These are phyloP conservation scores for Casaregolazyma suthepensis DNA, from an alignment of 1,139 yeast species.

Conservation along the genomic window DNA sequence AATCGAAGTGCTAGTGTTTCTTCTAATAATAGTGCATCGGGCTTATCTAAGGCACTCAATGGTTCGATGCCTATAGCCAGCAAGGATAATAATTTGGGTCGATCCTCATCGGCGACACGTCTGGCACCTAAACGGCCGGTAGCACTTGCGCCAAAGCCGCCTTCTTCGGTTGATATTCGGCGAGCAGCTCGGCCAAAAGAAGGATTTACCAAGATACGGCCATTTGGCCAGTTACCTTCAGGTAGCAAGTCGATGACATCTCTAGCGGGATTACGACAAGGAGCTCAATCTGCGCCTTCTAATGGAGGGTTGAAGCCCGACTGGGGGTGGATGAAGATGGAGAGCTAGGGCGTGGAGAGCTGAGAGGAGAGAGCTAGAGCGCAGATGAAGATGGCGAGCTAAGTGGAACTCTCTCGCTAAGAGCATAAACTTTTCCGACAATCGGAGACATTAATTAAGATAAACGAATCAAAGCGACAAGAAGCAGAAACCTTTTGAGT, in stretches of 20 bases:
- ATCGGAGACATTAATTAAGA: not conserved
- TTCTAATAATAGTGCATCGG: constrained; percentile 4
- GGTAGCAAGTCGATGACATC: not conserved
- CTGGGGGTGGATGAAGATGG: constrained; percentile 30
- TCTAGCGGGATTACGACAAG: not conserved
- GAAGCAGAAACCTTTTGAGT: not conserved
- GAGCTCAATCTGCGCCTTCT: not conserved
- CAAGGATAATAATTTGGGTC: not conserved
- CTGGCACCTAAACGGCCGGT: constrained; percentile 25
- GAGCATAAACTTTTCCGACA: not conserved
- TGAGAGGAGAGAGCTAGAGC: too few species aligned
- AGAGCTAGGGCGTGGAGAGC: not conserved
- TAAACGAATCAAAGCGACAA: not conserved
- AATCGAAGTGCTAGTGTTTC: constrained; percentile 20
- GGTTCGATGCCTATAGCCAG: not conserved
- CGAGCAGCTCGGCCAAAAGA: constrained; percentile 5
- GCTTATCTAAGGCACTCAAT: not conserved
- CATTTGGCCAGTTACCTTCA: not conserved
- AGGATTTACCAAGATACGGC: not conserved
- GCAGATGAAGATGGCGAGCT: constrained; percentile 23
- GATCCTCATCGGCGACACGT: not conserved
- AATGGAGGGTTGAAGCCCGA: constrained; percentile 10
- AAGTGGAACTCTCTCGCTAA: too few species aligned
- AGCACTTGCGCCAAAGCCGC: constrained; percentile 19
- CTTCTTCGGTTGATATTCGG: constrained; percentile 12